A percentile compares a stretch with the other conserved stretches of the same genome.
Evolutionary conservation across 495 filamentous ascomycete genomes (phyloP).

Genomic region (Chaetomium tenue): DNA sequence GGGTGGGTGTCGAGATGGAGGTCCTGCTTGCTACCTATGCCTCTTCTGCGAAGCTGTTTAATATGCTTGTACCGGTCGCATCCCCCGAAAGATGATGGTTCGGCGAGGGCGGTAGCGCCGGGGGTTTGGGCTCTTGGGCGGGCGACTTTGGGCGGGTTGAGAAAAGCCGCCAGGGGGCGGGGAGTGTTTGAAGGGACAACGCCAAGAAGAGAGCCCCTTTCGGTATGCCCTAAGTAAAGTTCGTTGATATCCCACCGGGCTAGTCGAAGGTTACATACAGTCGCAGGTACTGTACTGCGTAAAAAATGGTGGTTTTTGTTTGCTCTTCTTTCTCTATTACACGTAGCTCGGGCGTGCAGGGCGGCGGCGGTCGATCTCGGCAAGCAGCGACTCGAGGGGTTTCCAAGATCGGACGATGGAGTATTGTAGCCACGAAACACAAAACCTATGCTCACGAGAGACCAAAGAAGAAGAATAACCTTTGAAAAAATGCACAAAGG

Average conservation of each 20-base stretch:
- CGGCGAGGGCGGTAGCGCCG: neutral
- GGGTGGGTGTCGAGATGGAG: neutral
- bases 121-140: neutral
- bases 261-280: neutral
- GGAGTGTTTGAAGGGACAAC: constrained; percentile 5
- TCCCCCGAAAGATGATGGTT: neutral
- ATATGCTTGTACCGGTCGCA: neutral
- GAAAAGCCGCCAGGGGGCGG: constrained; percentile 15
- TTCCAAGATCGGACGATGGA: neutral
- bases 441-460: neutral
- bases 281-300: neutral
- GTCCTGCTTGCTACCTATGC: neutral
- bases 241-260: neutral
- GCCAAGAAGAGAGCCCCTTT: constrained; percentile 9
- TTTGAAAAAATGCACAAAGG: too few relatives aligned
- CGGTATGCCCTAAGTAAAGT: neutral
- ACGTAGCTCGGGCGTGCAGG: neutral
- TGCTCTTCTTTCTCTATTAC: neutral
- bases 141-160: constrained; percentile 1
- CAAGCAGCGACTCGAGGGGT: neutral
- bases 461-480: neutral
- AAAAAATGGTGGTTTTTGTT: neutral
- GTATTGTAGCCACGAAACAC: neutral
- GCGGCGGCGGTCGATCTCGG: neutral
- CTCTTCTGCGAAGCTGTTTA: neutral